Evolutionary conservation across 164 flowering plant species (phyloP).

Genomic region (Nelumbo lutea): DNA sequence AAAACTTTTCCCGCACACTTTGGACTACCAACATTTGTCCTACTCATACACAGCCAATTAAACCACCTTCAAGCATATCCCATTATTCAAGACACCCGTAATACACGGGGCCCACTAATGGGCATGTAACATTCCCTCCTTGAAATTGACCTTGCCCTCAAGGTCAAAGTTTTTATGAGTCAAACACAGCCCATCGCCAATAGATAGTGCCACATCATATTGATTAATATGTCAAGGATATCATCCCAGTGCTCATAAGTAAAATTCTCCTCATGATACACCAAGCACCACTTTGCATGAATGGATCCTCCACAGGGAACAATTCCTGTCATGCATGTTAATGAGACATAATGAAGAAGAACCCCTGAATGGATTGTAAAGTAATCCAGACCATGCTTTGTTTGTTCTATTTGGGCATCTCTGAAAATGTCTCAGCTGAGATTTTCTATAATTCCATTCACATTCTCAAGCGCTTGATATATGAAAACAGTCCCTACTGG

Average conservation of each 20-base stretch:
- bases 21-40: too few species aligned
- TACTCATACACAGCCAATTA: too few species aligned
- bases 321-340: slow-evolving; percentile 98
- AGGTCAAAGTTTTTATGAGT: too few species aligned
- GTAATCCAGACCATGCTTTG: slow-evolving; percentile 99
- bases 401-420: slow-evolving; percentile 94
- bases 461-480: slow-evolving; percentile 98
- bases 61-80: too few species aligned
- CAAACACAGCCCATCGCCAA: slow-evolving; percentile 77
- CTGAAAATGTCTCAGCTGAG: slow-evolving; percentile 94
- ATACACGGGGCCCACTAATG: too few species aligned
- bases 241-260: slow-evolving; percentile 99
- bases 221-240: slow-evolving; percentile 91
- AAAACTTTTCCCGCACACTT: too few species aligned
- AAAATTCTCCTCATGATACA: slow-evolving; percentile 96
- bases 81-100: too few species aligned
- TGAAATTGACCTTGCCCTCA: slow-evolving; percentile 85
- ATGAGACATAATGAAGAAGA: slow-evolving; percentile 84
- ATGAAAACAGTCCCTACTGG: slow-evolving; percentile 99
- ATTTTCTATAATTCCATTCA: slow-evolving; percentile 90
- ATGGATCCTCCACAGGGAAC: slow-evolving; percentile 99
- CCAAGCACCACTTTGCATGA: slow-evolving; percentile 99
- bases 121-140: too few species aligned
- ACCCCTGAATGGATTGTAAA: slow-evolving; percentile 99
- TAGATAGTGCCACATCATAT: slow-evolving; percentile 90